phyloP scores from a whole-genome alignment of 176 grass and related monocot species.

The Metroxylon sagu region DNA sequence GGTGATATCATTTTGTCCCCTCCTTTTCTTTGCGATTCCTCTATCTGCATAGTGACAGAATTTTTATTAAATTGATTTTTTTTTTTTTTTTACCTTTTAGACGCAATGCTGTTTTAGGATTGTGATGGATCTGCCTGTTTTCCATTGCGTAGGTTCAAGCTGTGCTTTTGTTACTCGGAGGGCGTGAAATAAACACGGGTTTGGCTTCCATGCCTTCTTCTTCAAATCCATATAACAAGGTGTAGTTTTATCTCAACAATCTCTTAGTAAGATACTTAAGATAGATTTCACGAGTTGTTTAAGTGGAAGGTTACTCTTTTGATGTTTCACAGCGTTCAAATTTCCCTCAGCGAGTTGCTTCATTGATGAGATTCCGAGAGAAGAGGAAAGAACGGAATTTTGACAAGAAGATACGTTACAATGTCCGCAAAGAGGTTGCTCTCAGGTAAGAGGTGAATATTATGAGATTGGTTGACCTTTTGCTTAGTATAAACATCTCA shows the following conservation, averaged over 20 bases:
- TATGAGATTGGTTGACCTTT: neutral
- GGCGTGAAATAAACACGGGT: conserved; percentile 67
- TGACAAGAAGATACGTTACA: conserved; percentile 97
- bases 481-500: no score
- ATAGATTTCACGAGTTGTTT: conserved; percentile 1
- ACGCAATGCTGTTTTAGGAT: neutral
- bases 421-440: conserved; percentile 87
- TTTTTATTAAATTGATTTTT: neutral
- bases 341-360: conserved; percentile 93
- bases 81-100: no score
- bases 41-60: neutral
- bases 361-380: conserved; percentile 91
- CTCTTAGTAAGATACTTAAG: neutral
- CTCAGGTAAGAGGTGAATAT: conserved; percentile 50
- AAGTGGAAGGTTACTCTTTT: conserved; percentile 20
- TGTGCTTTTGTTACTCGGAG: conserved; percentile 84
- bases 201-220: conserved; percentile 34
- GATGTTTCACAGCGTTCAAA: conserved; percentile 54
- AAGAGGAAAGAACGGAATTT: conserved; percentile 97
- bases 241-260: neutral
- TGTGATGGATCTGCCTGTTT: neutral
- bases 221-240: conserved; percentile 67
- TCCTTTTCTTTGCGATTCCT: neutral
- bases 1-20: conserved; percentile 16
- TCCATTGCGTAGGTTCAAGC: conserved; percentile 68